Evolutionary conservation across 306 rosid genomes (phyloP), one percentile per base, ranked within the genome.

Genomic region (Hippophae rhamnoides): DNA sequence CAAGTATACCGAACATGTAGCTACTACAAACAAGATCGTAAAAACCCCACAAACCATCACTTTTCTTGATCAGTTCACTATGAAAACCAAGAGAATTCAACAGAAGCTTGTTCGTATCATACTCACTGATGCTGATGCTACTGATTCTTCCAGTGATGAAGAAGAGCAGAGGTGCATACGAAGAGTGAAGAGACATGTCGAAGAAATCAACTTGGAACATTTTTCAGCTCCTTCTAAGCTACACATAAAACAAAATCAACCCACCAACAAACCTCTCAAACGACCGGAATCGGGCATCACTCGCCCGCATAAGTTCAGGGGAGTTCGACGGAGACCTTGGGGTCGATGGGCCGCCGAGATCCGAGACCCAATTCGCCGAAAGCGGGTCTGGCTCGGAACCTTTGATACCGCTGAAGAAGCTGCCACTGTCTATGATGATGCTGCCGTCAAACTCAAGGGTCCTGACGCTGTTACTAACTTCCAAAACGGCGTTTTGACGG

Each of bases 321-420:
- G 96, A 0, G 96, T 89, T 25, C 88, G 96, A 3, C 86, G 78
- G 77, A 54, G 96, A n/a, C 94, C 96, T 0, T 83, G 94, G 94
- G 96, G 96, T 0, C 76, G 94, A 1, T 89, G 94, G 90, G 89
- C 89, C 0, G 94, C 96, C 0, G 94, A 89, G 84, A 83, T 89
- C 72, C 86, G 96, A 0, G 94, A 85, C 81, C 96, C 96, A 58
- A 63, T 0, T 38, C 81, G 61, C 0, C 11, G 80, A 1, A 89
- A 83, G 47, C 89, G 96, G 56, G 59, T 83, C 45, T 89, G 96
- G 96, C 81, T 89, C 0, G 96, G 96, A 5, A 89, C 96, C 0
- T 89, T 81, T 41, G 81, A 85, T 68, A 82, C 96, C 58, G 96
- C 84, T 26, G 94, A 85, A 76, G 88, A 85, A 65, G 96, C 96